Base-by-base conservation (phyloP, 805 yeast genomes). In the Hagleromyces aurorensis region DNA sequence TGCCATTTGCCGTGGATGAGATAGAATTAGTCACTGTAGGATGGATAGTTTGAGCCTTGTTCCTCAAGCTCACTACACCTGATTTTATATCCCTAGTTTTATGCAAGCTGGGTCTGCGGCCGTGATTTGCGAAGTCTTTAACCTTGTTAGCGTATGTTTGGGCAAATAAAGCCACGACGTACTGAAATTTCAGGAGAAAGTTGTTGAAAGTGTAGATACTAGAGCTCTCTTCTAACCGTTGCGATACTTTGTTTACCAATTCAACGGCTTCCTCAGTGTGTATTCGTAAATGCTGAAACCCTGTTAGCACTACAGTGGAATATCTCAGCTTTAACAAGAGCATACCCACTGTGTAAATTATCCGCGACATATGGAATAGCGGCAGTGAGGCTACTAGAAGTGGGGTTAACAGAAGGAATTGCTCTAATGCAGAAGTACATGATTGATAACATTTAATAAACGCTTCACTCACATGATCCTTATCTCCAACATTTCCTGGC, bases 281-380 rank as follows among this genome's bases (percentile, higher is more conserved):
- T 31, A 62, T 55, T 14, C 64, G 66, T 25, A 62, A 61, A 18
- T 63, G 69, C 17, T 46, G 54, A 21, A 60, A 48, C 13, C 65
- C 54, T 1, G 79, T 77, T 5, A 74, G 55, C 8, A 75, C 64
- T 8, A 76, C 49, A n/a, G 70, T 64, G 25, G 72, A 55, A 50
- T 68, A 75, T 19, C 83, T 54, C 23, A 75, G 51, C 31, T 79
- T 62, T 31, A 77, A 52, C 16, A 77, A 57, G 12, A 54, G 26
- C 65, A 75, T 67, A 6, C 84, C 85, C 0, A 77, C 72, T 1
- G 78, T 72, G 44, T 75, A 76, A n/a, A 75, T 64, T 20, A 75
- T 59, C 40, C 83, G 60, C 2, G 78, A 61, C 18, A 67, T 65
- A 38, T 69, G 72, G 32, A 71, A 65, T 23, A 76, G 53, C 4